Evolutionary conservation across 2,329 filamentous ascomycete species (phyloP).

Genomic region (Colletotrichum orchidophilum): DNA sequence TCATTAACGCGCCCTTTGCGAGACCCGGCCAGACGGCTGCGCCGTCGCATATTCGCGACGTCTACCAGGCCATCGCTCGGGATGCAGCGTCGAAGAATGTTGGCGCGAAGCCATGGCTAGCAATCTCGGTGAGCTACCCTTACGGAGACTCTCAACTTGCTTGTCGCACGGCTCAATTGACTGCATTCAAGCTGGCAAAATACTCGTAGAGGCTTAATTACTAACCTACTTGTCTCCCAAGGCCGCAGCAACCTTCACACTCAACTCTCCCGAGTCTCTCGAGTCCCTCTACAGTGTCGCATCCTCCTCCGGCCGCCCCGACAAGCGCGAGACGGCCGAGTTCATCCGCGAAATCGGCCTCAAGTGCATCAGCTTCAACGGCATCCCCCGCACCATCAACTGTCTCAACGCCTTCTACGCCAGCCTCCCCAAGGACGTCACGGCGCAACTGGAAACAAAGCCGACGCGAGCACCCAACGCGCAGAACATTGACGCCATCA

Average conservation of each 20-base stretch:
- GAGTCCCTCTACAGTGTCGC: conserved; percentile 67
- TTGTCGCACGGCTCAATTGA: background rate
- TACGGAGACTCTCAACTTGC: background rate
- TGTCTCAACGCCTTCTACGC: conserved; percentile 77
- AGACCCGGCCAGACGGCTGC: conserved; percentile 73
- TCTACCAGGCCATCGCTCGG: conserved; percentile 71
- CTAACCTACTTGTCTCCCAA: conserved; percentile 49
- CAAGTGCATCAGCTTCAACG: conserved; percentile 84
- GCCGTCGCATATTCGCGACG: conserved; percentile 67
- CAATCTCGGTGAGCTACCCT: conserved; percentile 64
- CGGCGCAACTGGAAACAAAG: conserved; percentile 60
- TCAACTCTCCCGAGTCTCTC: conserved; percentile 85
- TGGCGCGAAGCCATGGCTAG: conserved; percentile 72
- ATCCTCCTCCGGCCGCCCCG: conserved; percentile 38
- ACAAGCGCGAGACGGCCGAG: conserved; percentile 62
- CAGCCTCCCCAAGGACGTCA: conserved; percentile 66
- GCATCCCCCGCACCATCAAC: conserved; percentile 86
- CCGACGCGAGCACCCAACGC: conserved; percentile 64
- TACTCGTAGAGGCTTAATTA: background rate
- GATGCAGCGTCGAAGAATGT: conserved; percentile 71
- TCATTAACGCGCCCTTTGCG: conserved; percentile 77
- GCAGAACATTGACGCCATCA: conserved; percentile 63
- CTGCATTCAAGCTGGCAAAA: background rate
- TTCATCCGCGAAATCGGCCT: conserved; percentile 79
- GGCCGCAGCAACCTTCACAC: conserved; percentile 85